phyloP scores from a whole-genome alignment of 2,329 filamentous ascomycete genomes.

The Annulohypoxylon truncatum region DNA sequence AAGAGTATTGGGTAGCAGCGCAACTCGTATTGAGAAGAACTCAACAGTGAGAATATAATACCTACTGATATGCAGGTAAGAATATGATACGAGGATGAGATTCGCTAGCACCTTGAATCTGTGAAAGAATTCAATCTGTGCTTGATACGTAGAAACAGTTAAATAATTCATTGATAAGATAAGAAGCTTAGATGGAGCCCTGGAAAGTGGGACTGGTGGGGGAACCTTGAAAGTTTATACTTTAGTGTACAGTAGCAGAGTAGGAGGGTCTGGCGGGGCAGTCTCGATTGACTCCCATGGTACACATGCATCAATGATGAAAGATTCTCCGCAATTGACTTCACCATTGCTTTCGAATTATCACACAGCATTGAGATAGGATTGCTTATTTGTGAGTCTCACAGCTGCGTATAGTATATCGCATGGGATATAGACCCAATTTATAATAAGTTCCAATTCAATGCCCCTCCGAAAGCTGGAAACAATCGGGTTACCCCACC shows the following conservation, averaged over 20 bases:
- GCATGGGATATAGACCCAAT: neutral
- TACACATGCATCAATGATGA: slow-evolving; percentile 23
- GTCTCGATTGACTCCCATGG: slow-evolving; percentile 7
- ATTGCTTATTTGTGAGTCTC: neutral
- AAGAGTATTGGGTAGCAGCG: neutral
- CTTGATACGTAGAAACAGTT: neutral
- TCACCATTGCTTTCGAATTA: slow-evolving; percentile 3
- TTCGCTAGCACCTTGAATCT: neutral
- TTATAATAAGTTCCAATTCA: slow-evolving; percentile 9
- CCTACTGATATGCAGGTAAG: too few relatives aligned
- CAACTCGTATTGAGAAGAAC: neutral
- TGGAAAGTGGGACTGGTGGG: slow-evolving; percentile 10
- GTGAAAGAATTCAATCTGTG: neutral
- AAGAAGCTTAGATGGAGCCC: slow-evolving; percentile 12
- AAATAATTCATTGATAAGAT: slow-evolving; percentile 28
- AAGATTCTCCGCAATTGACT: slow-evolving; percentile 33
- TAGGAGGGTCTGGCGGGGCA: slow-evolving; percentile 16
- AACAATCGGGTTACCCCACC: slow-evolving; percentile 37
- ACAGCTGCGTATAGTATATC: too few relatives aligned
- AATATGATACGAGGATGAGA: neutral
- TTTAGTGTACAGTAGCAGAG: too few relatives aligned
- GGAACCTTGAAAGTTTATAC: neutral
- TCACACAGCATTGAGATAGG: neutral
- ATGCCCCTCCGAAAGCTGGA: slow-evolving; percentile 6
- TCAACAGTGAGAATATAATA: neutral